Percentiles rank a stretch among this genome's conserved stretches.
Conservation (phyloP, 2,329 filamentous ascomycete genomes). For the Xylariaceae sp. region DNA sequence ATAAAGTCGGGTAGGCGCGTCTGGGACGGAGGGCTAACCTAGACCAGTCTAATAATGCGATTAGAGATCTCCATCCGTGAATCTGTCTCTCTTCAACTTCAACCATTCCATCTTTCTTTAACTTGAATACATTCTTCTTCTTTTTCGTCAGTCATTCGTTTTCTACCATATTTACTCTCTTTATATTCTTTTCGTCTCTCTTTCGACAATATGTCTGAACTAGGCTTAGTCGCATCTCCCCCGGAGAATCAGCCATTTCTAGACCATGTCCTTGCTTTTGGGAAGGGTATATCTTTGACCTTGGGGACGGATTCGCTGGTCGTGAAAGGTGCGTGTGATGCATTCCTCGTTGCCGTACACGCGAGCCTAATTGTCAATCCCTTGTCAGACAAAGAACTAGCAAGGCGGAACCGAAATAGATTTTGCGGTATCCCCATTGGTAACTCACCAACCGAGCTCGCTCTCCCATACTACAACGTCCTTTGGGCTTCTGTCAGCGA, state of each 20-base stretch:
- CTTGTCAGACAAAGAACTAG: conserved; percentile 33
- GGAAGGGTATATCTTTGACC: conserved; percentile 12
- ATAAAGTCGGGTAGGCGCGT: too few relatives aligned
- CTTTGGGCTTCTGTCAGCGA: conserved; percentile 84
- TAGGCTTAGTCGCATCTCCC: neutral
- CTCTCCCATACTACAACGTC: conserved; percentile 80
- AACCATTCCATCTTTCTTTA: neutral
- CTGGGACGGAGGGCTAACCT: too few relatives aligned
- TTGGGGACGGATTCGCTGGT: conserved; percentile 11
- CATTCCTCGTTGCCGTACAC: neutral
- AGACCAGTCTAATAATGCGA: too few relatives aligned
- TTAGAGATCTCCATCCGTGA: too few relatives aligned
- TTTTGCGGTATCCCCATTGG: conserved; percentile 39
- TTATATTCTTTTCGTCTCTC: conserved; percentile 3
- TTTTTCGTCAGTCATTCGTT: conserved; percentile 23
- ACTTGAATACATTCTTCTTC: conserved; percentile 3
- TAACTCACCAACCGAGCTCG: conserved; percentile 28
- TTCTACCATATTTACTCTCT: neutral
- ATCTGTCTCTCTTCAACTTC: neutral
- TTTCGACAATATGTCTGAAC: conserved; percentile 14
- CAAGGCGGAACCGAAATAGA: conserved; percentile 32
- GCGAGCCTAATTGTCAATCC: neutral
- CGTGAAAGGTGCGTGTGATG: conserved; percentile 15
- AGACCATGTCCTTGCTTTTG: conserved; percentile 7
- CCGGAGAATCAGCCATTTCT: neutral